Base-by-base conservation (phyloP, 768 basidiomycete genomes). In the Serendipita vermifera region DNA sequence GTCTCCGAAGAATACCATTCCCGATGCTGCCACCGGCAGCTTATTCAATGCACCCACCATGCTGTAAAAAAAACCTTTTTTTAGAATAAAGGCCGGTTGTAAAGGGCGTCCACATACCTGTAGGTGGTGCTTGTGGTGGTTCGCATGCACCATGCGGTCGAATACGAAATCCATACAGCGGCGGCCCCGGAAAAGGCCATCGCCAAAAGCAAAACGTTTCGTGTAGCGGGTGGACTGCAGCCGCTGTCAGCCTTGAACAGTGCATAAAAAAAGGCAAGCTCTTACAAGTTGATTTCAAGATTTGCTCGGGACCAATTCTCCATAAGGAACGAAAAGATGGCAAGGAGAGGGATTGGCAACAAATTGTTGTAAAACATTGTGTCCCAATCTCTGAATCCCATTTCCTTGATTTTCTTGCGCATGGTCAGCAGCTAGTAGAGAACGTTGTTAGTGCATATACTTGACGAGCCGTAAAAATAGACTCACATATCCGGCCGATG, bases 311-410 rank as follows among this genome's bases (percentile, higher is more conserved):
- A 78, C 96, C 96, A 99, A 66, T 96, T 82, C 70, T 99, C 96
- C 29, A 85, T 69, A 46, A 90, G 61, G 61, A 98, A 61, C 6
- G 93, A 96, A 65, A 84, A 89, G 53, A 89, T 63, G 55, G 77
- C 75, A 39, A 99, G 73, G 35, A 97, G 82, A 3, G 96, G 96
- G 62, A 98, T 93, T 17, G 90, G 94, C 54, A 98, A 72, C 40
- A 97, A 67, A 68, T 98, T 99, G 73, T 94, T 96, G 75, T 98
- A 98, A 72, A 90, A 94, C 92, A 97, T 97, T 11, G 92, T 84
- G 65, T 97, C 94, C 93, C 92, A 96, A 64, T 99, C 94, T 48
- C 91, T 83, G 72, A 98, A 97, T 17, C 89, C 89, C 14, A 91
- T 97, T 38, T 75, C 68, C 72, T 97, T 97, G 75, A 99, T 98